phyloP scores from a whole-genome alignment of 1,284 basidiomycete species.

The Malassezia psittaci region DNA sequence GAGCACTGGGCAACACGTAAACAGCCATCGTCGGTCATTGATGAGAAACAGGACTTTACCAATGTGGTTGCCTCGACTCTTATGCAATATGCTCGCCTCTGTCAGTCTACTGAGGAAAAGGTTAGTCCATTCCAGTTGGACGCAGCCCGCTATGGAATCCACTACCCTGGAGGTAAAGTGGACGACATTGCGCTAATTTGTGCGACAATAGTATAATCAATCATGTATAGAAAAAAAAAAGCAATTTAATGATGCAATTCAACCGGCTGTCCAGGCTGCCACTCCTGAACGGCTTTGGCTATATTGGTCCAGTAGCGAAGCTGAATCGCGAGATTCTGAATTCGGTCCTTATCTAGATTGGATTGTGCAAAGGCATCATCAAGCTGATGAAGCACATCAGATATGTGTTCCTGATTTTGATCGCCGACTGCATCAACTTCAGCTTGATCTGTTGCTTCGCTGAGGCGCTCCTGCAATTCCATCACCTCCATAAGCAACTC shows the following conservation, averaged over 20 bases:
- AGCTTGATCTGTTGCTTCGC: constrained; percentile 28
- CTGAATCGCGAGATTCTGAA: constrained; percentile 27
- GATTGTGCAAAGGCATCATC: constrained; percentile 22
- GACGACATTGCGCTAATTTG: constrained; percentile 53
- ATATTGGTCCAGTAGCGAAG: constrained; percentile 46
- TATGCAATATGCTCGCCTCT: constrained; percentile 30
- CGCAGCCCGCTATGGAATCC: constrained; percentile 37
- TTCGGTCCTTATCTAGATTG: constrained; percentile 24
- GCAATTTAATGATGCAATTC: constrained; percentile 13
- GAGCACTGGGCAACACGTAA: constrained; percentile 18
- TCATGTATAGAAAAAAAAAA: neutral
- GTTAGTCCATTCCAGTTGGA: constrained; percentile 53
- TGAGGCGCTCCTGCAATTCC: constrained; percentile 38
- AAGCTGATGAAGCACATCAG: constrained; percentile 21
- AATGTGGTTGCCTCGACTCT: constrained; percentile 28
- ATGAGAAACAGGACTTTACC: constrained; percentile 33
- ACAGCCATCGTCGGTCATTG: constrained; percentile 14
- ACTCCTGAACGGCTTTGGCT: constrained; percentile 39
- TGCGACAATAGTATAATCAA: constrained; percentile 11
- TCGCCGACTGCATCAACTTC: constrained; percentile 29
- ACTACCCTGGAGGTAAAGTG: constrained; percentile 50
- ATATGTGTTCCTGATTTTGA: constrained; percentile 23
- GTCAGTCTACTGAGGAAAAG: constrained; percentile 55
- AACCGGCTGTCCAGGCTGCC: constrained; percentile 36
- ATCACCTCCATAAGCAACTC: constrained; percentile 44